phyloP scores from a whole-genome alignment of 805 yeast genomes.

The Teunomyces atbi region DNA sequence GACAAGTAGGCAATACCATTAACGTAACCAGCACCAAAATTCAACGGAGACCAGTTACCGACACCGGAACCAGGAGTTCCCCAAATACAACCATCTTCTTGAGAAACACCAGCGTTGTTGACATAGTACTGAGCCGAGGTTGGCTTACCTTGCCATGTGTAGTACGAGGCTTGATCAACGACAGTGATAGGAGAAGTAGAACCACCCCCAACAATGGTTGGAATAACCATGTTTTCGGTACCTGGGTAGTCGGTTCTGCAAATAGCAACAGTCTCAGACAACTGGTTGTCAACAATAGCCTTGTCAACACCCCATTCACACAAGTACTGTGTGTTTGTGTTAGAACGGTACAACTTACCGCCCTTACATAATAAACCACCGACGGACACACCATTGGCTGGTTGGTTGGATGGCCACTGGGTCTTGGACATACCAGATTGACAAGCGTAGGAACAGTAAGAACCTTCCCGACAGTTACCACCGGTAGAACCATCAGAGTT shows the following conservation, averaged over 20 bases:
- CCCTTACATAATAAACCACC: slow-evolving; percentile 88
- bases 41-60: slow-evolving; percentile 99
- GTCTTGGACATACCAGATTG: slow-evolving; percentile 99
- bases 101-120: slow-evolving; percentile 90
- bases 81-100: slow-evolving; percentile 94
- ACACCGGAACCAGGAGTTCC: slow-evolving; percentile 72
- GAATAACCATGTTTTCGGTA: slow-evolving; percentile 96
- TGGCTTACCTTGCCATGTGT: slow-evolving; percentile 72
- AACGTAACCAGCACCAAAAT: slow-evolving; percentile 88
- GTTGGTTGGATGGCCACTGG: slow-evolving; percentile 93
- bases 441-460: slow-evolving; percentile 96
- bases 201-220: slow-evolving; percentile 80
- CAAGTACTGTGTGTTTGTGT: slow-evolving; percentile 61
- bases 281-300: slow-evolving; percentile 66
- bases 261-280: slow-evolving; percentile 70
- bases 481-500: slow-evolving; percentile 58
- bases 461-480: slow-evolving; percentile 78
- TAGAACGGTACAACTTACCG: slow-evolving; percentile 83
- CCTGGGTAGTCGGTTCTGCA: slow-evolving; percentile 99
- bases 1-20: slow-evolving; percentile 73
- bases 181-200: slow-evolving; percentile 65
- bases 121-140: slow-evolving; percentile 98
- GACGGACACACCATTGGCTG: slow-evolving; percentile 82
- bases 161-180: slow-evolving; percentile 76
- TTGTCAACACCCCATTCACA: slow-evolving; percentile 84